Percentiles rank a stretch among this genome's conserved stretches.
Evolutionary conservation across 2,329 filamentous ascomycete genomes (phyloP).

Genomic region (Scedosporium apiospermum): DNA sequence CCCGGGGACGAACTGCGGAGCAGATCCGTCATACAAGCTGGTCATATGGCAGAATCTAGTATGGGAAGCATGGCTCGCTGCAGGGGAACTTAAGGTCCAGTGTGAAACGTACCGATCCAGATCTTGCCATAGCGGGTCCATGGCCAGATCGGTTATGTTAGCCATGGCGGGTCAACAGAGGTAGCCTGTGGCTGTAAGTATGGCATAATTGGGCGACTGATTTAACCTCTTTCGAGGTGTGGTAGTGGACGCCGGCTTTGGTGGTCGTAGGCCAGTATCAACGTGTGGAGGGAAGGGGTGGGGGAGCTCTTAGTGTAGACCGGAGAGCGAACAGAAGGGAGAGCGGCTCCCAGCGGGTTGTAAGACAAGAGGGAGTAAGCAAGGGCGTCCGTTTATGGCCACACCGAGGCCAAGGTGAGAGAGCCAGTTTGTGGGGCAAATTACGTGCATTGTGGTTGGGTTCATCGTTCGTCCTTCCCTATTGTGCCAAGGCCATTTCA

Average conservation of each 20-base stretch:
- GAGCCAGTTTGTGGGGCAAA: neutral
- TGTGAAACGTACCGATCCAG: slow-evolving; percentile 56
- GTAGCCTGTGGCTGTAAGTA: neutral
- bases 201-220: neutral
- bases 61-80: slow-evolving; percentile 6
- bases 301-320: neutral
- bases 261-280: neutral
- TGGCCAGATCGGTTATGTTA: slow-evolving; percentile 12
- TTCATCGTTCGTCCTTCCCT: no score
- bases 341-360: no score
- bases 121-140: slow-evolving; percentile 63
- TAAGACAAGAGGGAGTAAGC: no score
- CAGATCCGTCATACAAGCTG: neutral
- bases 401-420: neutral
- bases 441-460: neutral
- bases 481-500: neutral
- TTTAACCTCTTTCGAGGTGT: neutral
- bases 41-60: neutral
- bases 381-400: neutral
- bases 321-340: no score
- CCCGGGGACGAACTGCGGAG: neutral
- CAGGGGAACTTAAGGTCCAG: slow-evolving; percentile 6
- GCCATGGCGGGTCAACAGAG: slow-evolving; percentile 5
- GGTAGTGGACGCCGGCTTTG: neutral
- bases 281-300: neutral